Base-by-base conservation (phyloP, 768 basidiomycete species). In the Rhodotorula graminis region DNA sequence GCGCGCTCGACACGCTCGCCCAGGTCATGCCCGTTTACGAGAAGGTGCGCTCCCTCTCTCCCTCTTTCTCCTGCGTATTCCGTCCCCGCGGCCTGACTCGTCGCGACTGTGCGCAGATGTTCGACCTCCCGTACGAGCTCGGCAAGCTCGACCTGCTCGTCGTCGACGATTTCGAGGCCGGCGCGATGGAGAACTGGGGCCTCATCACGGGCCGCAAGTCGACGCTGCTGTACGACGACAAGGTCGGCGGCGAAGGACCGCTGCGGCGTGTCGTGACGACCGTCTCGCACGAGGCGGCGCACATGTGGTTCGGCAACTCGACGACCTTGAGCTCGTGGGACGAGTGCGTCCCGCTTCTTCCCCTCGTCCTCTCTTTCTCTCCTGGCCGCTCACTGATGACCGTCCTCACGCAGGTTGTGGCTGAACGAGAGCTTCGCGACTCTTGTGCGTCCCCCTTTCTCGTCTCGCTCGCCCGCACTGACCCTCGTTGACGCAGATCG, bases 101-200 rank as follows among this genome's bases (percentile, higher is more conserved):
- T 11, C 50, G 23, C 16, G 0, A 2, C 0, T 40, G 2, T 40
- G 50, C 15, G 15, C 58, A 67, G 47, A n/a, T 50, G 46, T 97
- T 97, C 79, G 88, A 94, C 75, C 88, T 97, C 74, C 90, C 90
- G 69, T 98, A 89, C 80, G 92, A 93, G 33, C 85, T 98, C 42
- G 92, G 93, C 14, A 97, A 98, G 83, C 85, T 98, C 58, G 95
- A 97, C 79, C 93, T 93, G 3, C 84, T 98, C 25, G 91, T 92
- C 67, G 93, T 88, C 6, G 86, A 85, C 65, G 93, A 96, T 79
- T 96, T 96, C 76, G 93, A 95, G 78, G 88, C 89, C 47, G 91
- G 89, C 44, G 81, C 79, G 3, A 77, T 77, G 76, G 94, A 96
- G 82, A 93, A 93, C 80, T 93, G 90, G 90, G 86, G 84, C 77